These are phyloP conservation scores for Eutrema heterophyllum DNA, from an alignment of 345 rosid genomes.

Conservation along the genomic window DNA sequence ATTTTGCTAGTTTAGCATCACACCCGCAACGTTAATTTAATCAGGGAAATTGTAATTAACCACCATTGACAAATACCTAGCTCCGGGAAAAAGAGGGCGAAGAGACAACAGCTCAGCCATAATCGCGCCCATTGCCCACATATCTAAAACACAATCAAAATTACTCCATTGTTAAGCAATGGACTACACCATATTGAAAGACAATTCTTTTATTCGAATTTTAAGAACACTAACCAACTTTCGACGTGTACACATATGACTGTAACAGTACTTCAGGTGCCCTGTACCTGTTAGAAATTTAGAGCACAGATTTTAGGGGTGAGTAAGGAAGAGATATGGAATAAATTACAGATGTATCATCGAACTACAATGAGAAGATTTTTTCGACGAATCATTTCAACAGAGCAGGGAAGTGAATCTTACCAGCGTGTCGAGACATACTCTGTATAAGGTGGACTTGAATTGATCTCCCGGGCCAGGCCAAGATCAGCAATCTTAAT, in stretches of 20 bases:
- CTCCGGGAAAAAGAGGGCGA: slow-evolving; percentile 89
- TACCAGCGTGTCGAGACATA: slow-evolving; percentile 97
- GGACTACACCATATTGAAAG: neutral
- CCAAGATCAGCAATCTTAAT: slow-evolving; percentile 99
- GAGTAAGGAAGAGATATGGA: neutral
- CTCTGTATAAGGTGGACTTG: slow-evolving; percentile 85
- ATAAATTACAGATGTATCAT: neutral
- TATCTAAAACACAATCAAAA: slow-evolving; percentile 44
- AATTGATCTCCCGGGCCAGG: slow-evolving; percentile 80
- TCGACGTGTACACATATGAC: slow-evolving; percentile 57
- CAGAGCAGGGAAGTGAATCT: slow-evolving; percentile 24
- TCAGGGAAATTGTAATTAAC: neutral
- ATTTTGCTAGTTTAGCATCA: neutral
- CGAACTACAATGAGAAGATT: neutral
- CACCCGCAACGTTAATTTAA: neutral
- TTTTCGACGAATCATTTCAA: neutral
- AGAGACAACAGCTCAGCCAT: slow-evolving; percentile 82
- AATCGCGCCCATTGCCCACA: slow-evolving; percentile 99
- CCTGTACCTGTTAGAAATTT: slow-evolving; percentile 59
- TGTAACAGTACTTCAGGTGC: slow-evolving; percentile 99
- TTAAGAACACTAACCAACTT: slow-evolving; percentile 73
- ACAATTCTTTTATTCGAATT: neutral
- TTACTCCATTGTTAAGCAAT: neutral
- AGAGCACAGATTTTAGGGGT: neutral
- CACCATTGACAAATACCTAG: slow-evolving; percentile 40